Evolutionary conservation across 2,329 filamentous ascomycete genomes (phyloP), one percentile per base, ranked within the genome.

Genomic region (Cylindrodendrum hubeiense): DNA sequence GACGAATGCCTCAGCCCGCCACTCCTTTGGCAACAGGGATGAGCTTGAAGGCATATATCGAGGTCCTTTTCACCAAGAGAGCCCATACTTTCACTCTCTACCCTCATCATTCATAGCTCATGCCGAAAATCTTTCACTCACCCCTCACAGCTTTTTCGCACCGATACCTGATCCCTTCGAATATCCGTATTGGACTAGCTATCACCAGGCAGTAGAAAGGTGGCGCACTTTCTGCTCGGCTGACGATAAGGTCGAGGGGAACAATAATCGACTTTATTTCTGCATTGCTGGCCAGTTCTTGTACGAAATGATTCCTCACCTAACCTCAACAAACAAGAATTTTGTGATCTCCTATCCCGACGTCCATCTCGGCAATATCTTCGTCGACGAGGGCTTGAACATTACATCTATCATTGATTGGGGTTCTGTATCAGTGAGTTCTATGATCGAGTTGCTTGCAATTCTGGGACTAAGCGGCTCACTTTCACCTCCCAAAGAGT

Each of bases 131-230:
- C 75, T 78, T 60, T 52, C 60, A 7, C 64, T 77, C 12, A 52
- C 55, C n/a, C 70, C 73, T 8, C 68, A 77, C 51, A 55, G 17
- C 47, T 77, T 77, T 49, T 75, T 76, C 49, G 75, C 75, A 10
- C 76, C 74, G 3, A 60, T 77, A 41, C 76, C 73, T 43, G 62
- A 72, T 33, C 33, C 60, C 5, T 33, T 50, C 8, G 70, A 76
- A 13, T 79, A 73, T 43, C 37, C 59, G 30, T 69, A 28, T 7
- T 63, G 62, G 60, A 28, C 33, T 3, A 74, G 66, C 37, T 72
- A 73, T 43, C 55, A 4, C 10, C 17, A 12, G 4, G 65, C 67
- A 17, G 26, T 43, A 3, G 17, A 33, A 15, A 28, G 50, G 21
- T 71, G 68, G 62, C 15, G 34, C 2, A 47, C 50, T 13, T 66